A percentile compares a stretch with the other conserved stretches of the same genome.
Conservation (phyloP, 305 asterid genomes). For the Fraxinus paxiana region DNA sequence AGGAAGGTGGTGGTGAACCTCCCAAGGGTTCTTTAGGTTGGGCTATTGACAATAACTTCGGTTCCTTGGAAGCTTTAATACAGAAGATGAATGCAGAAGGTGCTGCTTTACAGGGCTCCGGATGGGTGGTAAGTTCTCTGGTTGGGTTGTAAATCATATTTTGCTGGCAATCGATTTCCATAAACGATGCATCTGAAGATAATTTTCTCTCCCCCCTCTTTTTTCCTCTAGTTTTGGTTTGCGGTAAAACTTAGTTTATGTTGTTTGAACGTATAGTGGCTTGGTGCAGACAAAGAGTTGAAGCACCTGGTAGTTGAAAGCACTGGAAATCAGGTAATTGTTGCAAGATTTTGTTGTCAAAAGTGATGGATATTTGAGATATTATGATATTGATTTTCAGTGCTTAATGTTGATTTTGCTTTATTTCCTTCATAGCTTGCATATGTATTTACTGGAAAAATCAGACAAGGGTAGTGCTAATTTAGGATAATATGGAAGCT, state of each 20-base stretch:
- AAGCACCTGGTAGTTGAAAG: conserved; percentile 32
- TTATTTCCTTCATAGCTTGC: neutral
- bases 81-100: conserved; percentile 36
- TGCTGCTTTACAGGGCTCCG: conserved; percentile 44
- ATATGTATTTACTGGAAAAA: neutral
- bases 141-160: neutral
- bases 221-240: neutral
- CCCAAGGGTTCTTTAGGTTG: conserved; percentile 26
- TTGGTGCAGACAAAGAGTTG: conserved; percentile 27
- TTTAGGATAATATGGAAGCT: neutral
- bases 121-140: conserved; percentile 35
- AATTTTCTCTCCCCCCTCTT: neutral
- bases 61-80: conserved; percentile 27
- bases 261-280: conserved; percentile 21
- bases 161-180: neutral
- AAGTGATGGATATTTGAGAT: neutral
- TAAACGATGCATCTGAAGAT: neutral
- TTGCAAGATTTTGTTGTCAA: neutral
- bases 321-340: conserved; percentile 34
- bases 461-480: neutral
- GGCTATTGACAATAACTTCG: conserved; percentile 21
- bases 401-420: neutral
- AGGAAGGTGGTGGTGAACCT: conserved; percentile 42
- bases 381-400: neutral
- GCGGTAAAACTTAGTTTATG: neutral